Evolutionary conservation across 2,329 filamentous ascomycete species (phyloP).

Genomic region (Blastomyces parvus): DNA sequence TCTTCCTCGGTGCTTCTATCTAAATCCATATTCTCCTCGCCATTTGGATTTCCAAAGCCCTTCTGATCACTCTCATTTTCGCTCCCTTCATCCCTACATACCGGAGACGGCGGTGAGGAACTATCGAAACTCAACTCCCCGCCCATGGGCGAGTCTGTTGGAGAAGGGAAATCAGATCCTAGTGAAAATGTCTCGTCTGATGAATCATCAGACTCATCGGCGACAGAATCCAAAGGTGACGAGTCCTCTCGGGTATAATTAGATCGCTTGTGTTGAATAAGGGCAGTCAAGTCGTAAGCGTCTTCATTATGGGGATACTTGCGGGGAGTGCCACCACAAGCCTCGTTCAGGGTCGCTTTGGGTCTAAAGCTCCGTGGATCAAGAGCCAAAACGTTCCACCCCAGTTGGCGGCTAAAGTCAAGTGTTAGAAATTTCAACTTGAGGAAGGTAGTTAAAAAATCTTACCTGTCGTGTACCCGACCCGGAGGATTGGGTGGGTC

Average conservation of each 20-base stretch:
- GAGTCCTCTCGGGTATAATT: conserved; percentile 22
- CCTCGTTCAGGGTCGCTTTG: conserved; percentile 28
- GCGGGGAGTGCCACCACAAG: conserved; percentile 31
- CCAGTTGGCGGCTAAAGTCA: conserved; percentile 21
- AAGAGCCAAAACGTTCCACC: conserved; percentile 40
- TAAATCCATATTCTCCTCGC: not conserved
- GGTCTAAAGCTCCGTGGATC: conserved; percentile 36
- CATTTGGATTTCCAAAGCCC: not conserved
- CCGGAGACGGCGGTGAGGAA: not conserved
- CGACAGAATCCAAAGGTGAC: conserved; percentile 9
- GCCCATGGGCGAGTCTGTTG: not conserved
- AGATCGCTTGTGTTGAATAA: conserved; percentile 22
- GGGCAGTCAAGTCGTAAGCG: conserved; percentile 20
- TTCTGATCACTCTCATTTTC: not conserved
- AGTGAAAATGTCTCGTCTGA: conserved; percentile 12
- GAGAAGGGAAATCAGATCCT: conserved; percentile 1
- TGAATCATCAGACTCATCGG: not conserved
- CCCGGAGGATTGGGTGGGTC: conserved; percentile 1
- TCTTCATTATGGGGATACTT: conserved; percentile 15
- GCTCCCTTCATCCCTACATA: not conserved
- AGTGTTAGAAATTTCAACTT: not conserved
- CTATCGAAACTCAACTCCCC: not conserved
- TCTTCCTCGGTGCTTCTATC: not conserved
- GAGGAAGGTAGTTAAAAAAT: not conserved
- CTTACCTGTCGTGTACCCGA: conserved; percentile 10